phyloP scores from a whole-genome alignment of 805 yeast genomes.

The Saccharomycopsis javanensis region DNA sequence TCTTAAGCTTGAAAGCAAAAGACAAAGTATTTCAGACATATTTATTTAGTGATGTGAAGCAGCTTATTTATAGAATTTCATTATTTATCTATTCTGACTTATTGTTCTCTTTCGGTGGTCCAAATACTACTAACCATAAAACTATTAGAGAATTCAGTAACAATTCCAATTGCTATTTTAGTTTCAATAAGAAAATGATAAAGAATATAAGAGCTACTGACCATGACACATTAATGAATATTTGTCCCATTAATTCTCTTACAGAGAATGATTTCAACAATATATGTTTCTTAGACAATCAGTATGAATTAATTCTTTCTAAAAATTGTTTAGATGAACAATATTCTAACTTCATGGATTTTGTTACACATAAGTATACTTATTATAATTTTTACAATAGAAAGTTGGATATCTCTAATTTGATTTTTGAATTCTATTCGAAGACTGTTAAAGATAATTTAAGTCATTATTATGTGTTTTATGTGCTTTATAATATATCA shows the following conservation, averaged over 20 bases:
- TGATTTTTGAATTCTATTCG: constrained; percentile 17
- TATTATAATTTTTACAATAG: constrained; percentile 16
- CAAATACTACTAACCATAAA: background rate
- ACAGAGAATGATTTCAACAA: constrained; percentile 9
- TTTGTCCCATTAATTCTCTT: background rate
- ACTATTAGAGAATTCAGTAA: constrained; percentile 3
- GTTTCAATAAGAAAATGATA: background rate
- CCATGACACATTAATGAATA: constrained; percentile 3
- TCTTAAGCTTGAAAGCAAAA: constrained; percentile 13
- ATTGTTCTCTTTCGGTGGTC: constrained; percentile 7
- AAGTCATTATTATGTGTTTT: constrained; percentile 16
- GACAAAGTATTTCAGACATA: constrained; percentile 12
- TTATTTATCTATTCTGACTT: constrained; percentile 14
- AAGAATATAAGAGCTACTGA: constrained; percentile 4
- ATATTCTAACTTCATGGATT: constrained; percentile 4
- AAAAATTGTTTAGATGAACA: background rate
- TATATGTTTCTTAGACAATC: constrained; percentile 9
- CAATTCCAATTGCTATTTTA: constrained; percentile 4
- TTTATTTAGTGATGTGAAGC: constrained; percentile 11
- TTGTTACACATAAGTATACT: constrained; percentile 8
- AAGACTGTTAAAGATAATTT: constrained; percentile 6
- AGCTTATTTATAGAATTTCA: constrained; percentile 11
- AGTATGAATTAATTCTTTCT: constrained; percentile 5
- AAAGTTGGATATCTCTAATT: constrained; percentile 13
- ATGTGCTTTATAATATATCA: constrained; percentile 15